phyloP scores from a whole-genome alignment of 176 grass and related monocot genomes.

The Neostapfia colusana region DNA sequence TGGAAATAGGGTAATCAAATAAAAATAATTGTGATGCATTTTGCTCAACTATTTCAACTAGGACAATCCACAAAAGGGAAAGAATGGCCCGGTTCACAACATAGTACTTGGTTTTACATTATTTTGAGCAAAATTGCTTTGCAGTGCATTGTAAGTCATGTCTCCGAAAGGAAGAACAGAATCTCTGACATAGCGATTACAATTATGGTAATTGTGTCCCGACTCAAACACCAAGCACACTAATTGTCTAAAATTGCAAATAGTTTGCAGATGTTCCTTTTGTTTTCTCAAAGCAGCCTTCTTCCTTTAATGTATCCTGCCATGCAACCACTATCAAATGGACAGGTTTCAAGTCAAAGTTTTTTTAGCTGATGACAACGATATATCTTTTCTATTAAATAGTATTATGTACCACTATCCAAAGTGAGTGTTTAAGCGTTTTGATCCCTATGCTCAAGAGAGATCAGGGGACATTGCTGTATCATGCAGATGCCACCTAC shows the following conservation, averaged over 20 bases:
- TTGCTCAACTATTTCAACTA: too few relatives aligned
- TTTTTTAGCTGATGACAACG: too few relatives aligned
- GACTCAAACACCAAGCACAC: background rate
- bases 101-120: background rate
- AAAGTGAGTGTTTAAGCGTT: background rate
- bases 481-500: background rate
- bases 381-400: too few relatives aligned
- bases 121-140: background rate
- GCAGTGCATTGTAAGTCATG: background rate
- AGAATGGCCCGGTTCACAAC: too few relatives aligned
- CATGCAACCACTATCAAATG: too few relatives aligned
- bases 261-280: background rate
- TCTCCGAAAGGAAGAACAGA: background rate
- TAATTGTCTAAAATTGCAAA: background rate
- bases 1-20: too few relatives aligned
- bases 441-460: too few relatives aligned
- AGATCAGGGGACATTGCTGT: background rate
- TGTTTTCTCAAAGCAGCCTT: background rate
- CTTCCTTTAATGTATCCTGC: too few relatives aligned
- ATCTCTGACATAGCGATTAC: background rate
- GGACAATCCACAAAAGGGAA: too few relatives aligned
- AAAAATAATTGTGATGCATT: too few relatives aligned
- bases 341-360: too few relatives aligned
- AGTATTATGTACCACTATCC: too few relatives aligned
- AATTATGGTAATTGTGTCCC: background rate